Conservation (phyloP, 2,329 filamentous ascomycete genomes). For the Alternaria solani region DNA sequence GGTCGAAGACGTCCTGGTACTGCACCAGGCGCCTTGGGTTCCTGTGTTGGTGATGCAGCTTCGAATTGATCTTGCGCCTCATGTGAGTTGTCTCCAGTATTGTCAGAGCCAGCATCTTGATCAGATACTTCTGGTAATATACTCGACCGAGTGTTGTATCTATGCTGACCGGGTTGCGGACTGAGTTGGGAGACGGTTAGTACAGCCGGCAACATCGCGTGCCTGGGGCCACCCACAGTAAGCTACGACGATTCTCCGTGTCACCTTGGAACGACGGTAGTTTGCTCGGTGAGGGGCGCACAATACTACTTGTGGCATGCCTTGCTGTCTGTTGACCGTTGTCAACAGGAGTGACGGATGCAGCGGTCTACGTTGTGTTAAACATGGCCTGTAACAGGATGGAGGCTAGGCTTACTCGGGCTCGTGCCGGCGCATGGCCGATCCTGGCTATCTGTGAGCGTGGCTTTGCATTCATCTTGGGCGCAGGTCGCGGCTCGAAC, state of each 20-base stretch:
- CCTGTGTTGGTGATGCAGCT: conserved; percentile 1
- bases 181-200: neutral
- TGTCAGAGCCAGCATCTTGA: conserved; percentile 3
- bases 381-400: neutral
- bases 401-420: conserved; percentile 12
- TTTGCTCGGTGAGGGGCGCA: conserved; percentile 9
- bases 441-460: conserved; percentile 22
- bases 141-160: conserved; percentile 20
- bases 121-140: conserved; percentile 11
- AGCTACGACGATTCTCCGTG: conserved; percentile 35
- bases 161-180: conserved; percentile 45
- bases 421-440: conserved; percentile 16
- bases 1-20: conserved; percentile 34
- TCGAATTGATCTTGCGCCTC: neutral
- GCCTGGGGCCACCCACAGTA: conserved; percentile 23
- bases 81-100: neutral
- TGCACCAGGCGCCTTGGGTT: conserved; percentile 3
- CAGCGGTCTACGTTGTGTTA: conserved; percentile 16
- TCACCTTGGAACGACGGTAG: conserved; percentile 17
- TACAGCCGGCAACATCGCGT: neutral
- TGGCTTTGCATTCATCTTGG: conserved; percentile 29
- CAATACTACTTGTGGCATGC: neutral
- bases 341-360: neutral
- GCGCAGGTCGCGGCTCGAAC: conserved; percentile 32
- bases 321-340: neutral